These are phyloP conservation scores for Solanum appendiculatum DNA, from an alignment of 257 asterid species.

Conservation along the genomic window DNA sequence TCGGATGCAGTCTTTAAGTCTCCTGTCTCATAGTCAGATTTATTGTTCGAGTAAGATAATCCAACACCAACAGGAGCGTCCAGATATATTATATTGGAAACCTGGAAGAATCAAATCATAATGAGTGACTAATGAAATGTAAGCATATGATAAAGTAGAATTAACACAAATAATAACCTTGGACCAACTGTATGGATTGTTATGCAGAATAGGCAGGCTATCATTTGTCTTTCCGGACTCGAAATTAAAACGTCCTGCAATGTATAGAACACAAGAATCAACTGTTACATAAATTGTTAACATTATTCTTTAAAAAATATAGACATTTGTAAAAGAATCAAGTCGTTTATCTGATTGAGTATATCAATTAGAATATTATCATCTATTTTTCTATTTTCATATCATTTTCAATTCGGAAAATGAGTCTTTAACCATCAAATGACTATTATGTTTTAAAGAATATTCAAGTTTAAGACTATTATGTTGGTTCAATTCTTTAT, in stretches of 20 bases:
- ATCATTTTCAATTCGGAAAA: too few species aligned
- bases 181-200: constrained; percentile 90
- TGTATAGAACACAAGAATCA: neutral
- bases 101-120: constrained; percentile 27
- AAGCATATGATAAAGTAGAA: neutral
- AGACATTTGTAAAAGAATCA: neutral
- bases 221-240: constrained; percentile 40
- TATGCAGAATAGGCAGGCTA: constrained; percentile 70
- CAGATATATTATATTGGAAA: constrained; percentile 62
- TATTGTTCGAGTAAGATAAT: constrained; percentile 57
- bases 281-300: neutral
- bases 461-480: neutral
- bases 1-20: constrained; percentile 81
- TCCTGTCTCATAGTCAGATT: constrained; percentile 66
- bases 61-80: constrained; percentile 98
- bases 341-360: neutral
- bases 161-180: constrained; percentile 46
- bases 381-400: too few species aligned
- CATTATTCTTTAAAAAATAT: too few species aligned
- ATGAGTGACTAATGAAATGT: neutral
- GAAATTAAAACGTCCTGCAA: constrained; percentile 87
- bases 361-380: too few species aligned
- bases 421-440: too few species aligned
- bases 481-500: neutral
- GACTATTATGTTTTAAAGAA: too few species aligned